Evolutionary conservation across 257 asterid species (phyloP).

Genomic region (Buddleja alternifolia): DNA sequence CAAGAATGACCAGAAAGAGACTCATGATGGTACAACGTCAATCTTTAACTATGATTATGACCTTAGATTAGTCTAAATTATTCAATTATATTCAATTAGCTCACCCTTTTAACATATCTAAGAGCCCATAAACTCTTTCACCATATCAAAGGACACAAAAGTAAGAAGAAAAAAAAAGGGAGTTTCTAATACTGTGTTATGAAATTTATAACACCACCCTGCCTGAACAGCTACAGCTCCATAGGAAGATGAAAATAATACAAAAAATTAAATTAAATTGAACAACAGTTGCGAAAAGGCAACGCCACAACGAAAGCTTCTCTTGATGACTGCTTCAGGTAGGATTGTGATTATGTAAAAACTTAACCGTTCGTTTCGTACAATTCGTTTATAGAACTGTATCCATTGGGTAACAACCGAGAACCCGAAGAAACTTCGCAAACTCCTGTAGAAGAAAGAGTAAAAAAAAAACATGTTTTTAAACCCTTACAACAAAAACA

Average conservation of each 20-base stretch:
- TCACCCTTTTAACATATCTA: too few relatives aligned
- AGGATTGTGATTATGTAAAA: not conserved
- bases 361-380: slow-evolving; percentile 6
- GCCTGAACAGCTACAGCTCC: too few relatives aligned
- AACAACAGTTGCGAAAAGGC: not conserved
- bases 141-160: too few relatives aligned
- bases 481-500: not conserved
- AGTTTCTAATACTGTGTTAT: not conserved
- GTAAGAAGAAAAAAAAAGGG: not conserved
- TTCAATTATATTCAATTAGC: too few relatives aligned
- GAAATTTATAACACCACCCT: not conserved
- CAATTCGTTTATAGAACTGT: slow-evolving; percentile 29
- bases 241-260: not conserved
- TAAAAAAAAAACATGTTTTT: not conserved
- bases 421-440: slow-evolving; percentile 64
- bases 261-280: slow-evolving; percentile 22
- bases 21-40: too few relatives aligned
- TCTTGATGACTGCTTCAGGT: slow-evolving; percentile 2
- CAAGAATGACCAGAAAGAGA: too few relatives aligned
- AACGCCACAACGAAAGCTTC: not conserved
- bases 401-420: slow-evolving; percentile 67
- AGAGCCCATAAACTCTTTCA: too few relatives aligned
- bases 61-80: too few relatives aligned
- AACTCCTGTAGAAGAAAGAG: slow-evolving; percentile 42
- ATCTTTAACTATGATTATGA: too few relatives aligned